Evolutionary conservation across 306 rosid species (phyloP).

Genomic region (Dryas drummondii): DNA sequence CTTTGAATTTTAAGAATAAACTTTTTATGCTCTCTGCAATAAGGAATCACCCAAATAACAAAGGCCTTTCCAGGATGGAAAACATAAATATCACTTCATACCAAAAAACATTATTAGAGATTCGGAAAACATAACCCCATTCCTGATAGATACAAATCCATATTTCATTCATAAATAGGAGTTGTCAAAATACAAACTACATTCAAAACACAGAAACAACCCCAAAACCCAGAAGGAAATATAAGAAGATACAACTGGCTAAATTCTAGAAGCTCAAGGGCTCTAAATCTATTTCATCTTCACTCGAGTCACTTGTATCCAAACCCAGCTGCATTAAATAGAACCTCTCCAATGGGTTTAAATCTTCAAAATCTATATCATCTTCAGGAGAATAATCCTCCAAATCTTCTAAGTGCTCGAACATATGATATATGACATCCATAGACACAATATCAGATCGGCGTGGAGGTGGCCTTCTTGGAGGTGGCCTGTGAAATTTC

Average conservation of each 20-base stretch:
- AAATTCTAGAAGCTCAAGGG: conserved; percentile 20
- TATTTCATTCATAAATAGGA: conserved; percentile 13
- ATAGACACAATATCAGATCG: conserved; percentile 34
- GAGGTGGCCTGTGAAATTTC: conserved; percentile 53
- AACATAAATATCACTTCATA: not conserved
- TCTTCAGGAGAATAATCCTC: conserved; percentile 32
- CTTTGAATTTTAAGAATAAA: not conserved
- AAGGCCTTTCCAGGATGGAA: not conserved
- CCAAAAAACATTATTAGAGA: not conserved
- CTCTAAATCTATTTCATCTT: conserved; percentile 36
- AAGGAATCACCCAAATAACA: not conserved
- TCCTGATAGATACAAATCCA: not conserved
- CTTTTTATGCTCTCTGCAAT: conserved; percentile 2
- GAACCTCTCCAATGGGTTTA: conserved; percentile 32
- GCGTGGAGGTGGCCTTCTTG: conserved; percentile 38
- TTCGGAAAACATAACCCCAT: conserved; percentile 5
- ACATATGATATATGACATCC: conserved; percentile 35
- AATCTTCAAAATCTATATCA: conserved; percentile 33
- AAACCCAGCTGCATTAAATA: conserved; percentile 34
- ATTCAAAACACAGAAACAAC: conserved; percentile 18
- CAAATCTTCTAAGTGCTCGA: conserved; percentile 32
- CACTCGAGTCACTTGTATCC: conserved; percentile 39
- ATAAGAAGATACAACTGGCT: conserved; percentile 11
- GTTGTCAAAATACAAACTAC: conserved; percentile 24
- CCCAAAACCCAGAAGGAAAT: conserved; percentile 10